phyloP scores from a whole-genome alignment of 768 basidiomycete genomes.

The Mycena rosella region DNA sequence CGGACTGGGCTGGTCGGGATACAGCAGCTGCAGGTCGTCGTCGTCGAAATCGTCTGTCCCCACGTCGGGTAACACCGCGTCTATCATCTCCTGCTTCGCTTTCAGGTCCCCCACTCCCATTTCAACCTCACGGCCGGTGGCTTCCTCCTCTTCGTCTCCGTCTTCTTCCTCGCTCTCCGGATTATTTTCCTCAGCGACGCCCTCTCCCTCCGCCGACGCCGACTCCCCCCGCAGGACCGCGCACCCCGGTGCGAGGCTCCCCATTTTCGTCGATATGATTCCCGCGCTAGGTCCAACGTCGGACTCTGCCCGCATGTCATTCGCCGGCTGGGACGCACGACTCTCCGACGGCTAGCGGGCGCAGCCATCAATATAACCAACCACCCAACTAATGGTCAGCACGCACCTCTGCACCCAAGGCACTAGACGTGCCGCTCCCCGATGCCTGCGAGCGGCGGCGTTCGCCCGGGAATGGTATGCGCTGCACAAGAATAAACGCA shows the following conservation, averaged over 20 bases:
- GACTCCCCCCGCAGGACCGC: background rate
- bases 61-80: background rate
- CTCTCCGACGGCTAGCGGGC: too few species aligned
- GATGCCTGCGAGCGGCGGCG: too few species aligned
- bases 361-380: too few species aligned
- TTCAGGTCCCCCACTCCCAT: background rate
- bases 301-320: too few species aligned
- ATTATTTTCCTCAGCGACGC: background rate
- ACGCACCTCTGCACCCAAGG: too few species aligned
- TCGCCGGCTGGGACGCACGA: too few species aligned
- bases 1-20: background rate
- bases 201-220: background rate
- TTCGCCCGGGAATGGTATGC: too few species aligned
- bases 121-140: background rate
- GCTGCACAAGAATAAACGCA: too few species aligned
- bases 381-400: too few species aligned
- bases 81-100: background rate
- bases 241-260: slow-evolving; percentile 7
- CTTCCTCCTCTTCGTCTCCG: background rate
- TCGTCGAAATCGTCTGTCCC: background rate
- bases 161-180: background rate
- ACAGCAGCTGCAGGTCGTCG: slow-evolving; percentile 17
- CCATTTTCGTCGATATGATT: background rate
- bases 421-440: too few species aligned
- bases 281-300: background rate